These are phyloP conservation scores for Astrocystis sublimbata DNA, from an alignment of 495 filamentous ascomycete species.

Conservation along the genomic window DNA sequence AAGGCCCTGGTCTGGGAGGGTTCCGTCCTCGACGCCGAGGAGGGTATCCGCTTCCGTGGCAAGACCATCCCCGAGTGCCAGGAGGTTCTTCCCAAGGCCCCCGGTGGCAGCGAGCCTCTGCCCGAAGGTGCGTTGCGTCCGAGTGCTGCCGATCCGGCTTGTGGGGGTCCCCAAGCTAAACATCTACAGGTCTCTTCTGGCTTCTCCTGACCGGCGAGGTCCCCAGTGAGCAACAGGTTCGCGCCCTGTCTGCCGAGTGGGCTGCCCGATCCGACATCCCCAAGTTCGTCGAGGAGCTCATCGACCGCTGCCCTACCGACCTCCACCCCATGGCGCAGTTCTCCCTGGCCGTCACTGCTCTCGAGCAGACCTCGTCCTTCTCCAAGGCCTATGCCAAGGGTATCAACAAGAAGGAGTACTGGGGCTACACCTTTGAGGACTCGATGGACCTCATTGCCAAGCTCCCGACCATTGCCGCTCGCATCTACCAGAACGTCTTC, in stretches of 20 bases:
- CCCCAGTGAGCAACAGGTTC: slow-evolving; percentile 94
- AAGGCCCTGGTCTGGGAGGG: slow-evolving; percentile 99
- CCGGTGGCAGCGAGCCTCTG: slow-evolving; percentile 91
- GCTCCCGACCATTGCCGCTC: slow-evolving; percentile 94
- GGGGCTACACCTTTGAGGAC: slow-evolving; percentile 98
- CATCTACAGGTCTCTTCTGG: slow-evolving; percentile 88
- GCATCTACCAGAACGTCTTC: slow-evolving; percentile 99
- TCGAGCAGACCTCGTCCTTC: slow-evolving; percentile 97
- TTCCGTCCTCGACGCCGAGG: slow-evolving; percentile 95
- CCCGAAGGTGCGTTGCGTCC: slow-evolving; percentile 70
- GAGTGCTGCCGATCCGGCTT: background rate
- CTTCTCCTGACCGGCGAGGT: slow-evolving; percentile 96
- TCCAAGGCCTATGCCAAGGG: slow-evolving; percentile 98
- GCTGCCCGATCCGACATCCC: slow-evolving; percentile 94
- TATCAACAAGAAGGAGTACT: slow-evolving; percentile 98
- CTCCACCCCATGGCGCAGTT: slow-evolving; percentile 99
- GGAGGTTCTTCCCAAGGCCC: slow-evolving; percentile 92
- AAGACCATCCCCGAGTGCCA: slow-evolving; percentile 99
- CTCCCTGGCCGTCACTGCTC: slow-evolving; percentile 93
- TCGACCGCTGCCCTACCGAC: slow-evolving; percentile 97
- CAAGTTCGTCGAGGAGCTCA: slow-evolving; percentile 97
- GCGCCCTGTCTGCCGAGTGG: slow-evolving; percentile 96
- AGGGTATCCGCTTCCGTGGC: slow-evolving; percentile 98
- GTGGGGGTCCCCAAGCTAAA: slow-evolving; percentile 23
- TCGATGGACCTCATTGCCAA: slow-evolving; percentile 99